A percentile compares a stretch with the other conserved stretches of the same genome.
These are phyloP conservation scores for Recurvomyces mirabilis DNA, from an alignment of 495 filamentous ascomycete genomes.

Conservation along the genomic window DNA sequence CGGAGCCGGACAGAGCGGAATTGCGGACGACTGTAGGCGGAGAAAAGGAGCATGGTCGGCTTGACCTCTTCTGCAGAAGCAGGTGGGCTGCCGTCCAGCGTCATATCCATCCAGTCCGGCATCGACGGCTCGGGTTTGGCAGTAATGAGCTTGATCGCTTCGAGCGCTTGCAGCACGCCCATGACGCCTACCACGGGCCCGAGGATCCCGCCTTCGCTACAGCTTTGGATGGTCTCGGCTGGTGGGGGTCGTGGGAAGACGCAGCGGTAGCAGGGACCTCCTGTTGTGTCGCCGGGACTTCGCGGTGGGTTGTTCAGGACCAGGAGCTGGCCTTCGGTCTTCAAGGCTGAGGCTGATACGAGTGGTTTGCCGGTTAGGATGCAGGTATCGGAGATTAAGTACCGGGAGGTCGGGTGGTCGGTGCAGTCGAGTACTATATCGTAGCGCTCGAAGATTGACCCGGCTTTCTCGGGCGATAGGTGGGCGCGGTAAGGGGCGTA, in stretches of 20 bases:
- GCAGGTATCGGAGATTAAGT: constrained; percentile 83
- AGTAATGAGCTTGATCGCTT: constrained; percentile 73
- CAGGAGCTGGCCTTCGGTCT: constrained; percentile 81
- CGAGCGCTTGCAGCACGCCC: constrained; percentile 83
- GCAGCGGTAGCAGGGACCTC: constrained; percentile 85
- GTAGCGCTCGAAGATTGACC: constrained; percentile 52
- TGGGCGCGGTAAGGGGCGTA: constrained; percentile 51
- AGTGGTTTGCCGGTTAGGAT: constrained; percentile 69
- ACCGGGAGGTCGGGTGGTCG: constrained; percentile 81
- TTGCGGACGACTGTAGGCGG: constrained; percentile 51
- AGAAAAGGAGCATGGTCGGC: constrained; percentile 59
- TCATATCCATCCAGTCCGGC: neutral
- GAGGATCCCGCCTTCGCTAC: constrained; percentile 83
- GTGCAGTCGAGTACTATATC: constrained; percentile 90
- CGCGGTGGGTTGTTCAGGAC: constrained; percentile 59
- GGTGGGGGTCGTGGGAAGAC: constrained; percentile 83
- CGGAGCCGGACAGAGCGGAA: constrained; percentile 68
- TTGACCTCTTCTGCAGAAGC: constrained; percentile 13
- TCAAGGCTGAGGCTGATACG: constrained; percentile 76
- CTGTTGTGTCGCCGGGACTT: constrained; percentile 37
- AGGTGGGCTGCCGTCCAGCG: neutral
- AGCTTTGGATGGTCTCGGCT: constrained; percentile 61
- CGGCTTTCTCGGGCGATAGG: constrained; percentile 53
- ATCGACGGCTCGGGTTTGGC: constrained; percentile 4
- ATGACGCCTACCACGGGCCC: constrained; percentile 90